Conservation (phyloP, 306 rosid genomes). For the Cicer cuneatum region DNA sequence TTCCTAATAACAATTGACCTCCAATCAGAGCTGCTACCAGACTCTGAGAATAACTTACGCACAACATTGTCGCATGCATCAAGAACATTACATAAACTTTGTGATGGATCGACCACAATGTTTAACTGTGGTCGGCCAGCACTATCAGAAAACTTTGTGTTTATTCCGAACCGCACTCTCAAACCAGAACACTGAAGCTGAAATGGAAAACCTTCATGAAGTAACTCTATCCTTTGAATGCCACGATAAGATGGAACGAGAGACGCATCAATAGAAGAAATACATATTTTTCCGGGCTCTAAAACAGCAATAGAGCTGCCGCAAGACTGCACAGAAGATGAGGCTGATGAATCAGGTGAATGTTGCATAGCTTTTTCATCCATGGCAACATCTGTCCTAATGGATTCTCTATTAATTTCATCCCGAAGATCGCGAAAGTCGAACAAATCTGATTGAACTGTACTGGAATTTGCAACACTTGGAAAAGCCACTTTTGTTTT, state of each 20-base stretch:
- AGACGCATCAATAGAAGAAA: constrained; percentile 65
- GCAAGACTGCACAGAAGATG: constrained; percentile 47
- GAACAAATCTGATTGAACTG: constrained; percentile 51
- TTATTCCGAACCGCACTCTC: constrained; percentile 90
- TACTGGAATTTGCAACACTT: constrained; percentile 45
- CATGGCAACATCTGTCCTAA: constrained; percentile 50
- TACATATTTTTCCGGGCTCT: constrained; percentile 60
- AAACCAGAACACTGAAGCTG: constrained; percentile 65
- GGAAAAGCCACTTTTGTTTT: constrained; percentile 39
- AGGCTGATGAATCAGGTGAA: constrained; percentile 49
- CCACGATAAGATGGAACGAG: constrained; percentile 60
- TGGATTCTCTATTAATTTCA: constrained; percentile 51
- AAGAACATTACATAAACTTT: constrained; percentile 74
- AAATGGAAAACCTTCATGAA: constrained; percentile 66
- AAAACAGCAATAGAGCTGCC: constrained; percentile 50
- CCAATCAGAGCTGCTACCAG: constrained; percentile 81
- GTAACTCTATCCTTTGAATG: constrained; percentile 69
- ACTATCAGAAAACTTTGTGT: constrained; percentile 65
- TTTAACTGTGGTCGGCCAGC: constrained; percentile 78
- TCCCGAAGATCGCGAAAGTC: constrained; percentile 47
- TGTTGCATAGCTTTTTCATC: constrained; percentile 51
- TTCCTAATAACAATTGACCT: constrained; percentile 75
- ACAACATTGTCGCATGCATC: constrained; percentile 73
- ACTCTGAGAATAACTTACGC: constrained; percentile 59
- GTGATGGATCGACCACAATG: constrained; percentile 71